These are phyloP conservation scores for Venturia pyrina DNA, from an alignment of 2,329 filamentous ascomycete genomes.

Conservation along the genomic window DNA sequence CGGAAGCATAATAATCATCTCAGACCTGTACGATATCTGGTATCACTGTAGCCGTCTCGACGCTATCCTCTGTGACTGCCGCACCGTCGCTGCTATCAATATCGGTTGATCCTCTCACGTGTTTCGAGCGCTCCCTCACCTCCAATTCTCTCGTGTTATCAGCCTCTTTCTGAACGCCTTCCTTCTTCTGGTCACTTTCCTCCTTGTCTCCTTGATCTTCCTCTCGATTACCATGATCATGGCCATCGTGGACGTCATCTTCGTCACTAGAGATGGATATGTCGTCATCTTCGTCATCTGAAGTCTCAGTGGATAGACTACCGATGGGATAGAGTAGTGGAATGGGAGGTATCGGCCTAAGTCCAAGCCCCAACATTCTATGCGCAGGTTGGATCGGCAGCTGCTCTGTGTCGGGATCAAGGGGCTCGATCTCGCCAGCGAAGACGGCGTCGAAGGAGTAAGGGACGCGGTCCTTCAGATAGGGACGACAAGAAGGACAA, in stretches of 20 bases:
- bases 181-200: no score
- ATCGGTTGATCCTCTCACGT: neutral
- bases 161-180: neutral
- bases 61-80: constrained; percentile 47
- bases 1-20: no score
- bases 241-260: neutral
- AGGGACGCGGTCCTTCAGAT: constrained; percentile 37
- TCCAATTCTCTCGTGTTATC: neutral
- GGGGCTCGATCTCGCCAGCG: constrained; percentile 21
- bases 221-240: neutral
- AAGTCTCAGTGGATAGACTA: neutral
- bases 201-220: no score
- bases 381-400: neutral
- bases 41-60: constrained; percentile 37
- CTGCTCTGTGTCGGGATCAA: neutral
- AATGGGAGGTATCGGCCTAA: neutral
- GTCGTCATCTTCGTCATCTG: neutral
- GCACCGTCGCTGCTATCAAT: constrained; percentile 38
- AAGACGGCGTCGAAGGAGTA: constrained; percentile 35
- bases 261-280: neutral
- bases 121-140: neutral
- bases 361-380: neutral
- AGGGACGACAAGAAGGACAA: constrained; percentile 34
- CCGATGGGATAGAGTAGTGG: neutral
- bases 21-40: constrained; percentile 4